Conservation (phyloP, 2,329 filamentous ascomycete genomes). For the Ambrosiella xylebori region DNA sequence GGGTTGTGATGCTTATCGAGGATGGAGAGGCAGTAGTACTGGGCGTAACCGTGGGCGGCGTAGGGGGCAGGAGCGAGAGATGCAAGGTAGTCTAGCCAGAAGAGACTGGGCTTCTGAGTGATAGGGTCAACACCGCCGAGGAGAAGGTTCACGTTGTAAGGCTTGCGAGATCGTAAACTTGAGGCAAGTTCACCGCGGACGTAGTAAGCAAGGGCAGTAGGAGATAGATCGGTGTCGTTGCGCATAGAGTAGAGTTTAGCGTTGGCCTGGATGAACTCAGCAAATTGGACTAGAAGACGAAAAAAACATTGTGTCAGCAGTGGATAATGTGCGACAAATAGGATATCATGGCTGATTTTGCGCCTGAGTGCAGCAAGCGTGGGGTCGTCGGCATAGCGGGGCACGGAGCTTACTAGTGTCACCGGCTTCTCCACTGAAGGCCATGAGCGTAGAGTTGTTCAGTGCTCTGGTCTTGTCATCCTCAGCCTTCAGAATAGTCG, state of each 20-base stretch:
- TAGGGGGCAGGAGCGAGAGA: slow-evolving; percentile 78
- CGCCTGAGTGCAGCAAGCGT: neutral
- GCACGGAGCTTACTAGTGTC: slow-evolving; percentile 54
- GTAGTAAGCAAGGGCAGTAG: slow-evolving; percentile 77
- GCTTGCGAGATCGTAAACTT: slow-evolving; percentile 77
- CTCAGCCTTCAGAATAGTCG: slow-evolving; percentile 81
- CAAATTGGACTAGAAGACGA: slow-evolving; percentile 66
- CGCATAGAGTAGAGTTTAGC: slow-evolving; percentile 97
- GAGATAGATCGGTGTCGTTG: slow-evolving; percentile 82
- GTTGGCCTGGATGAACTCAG: slow-evolving; percentile 98
- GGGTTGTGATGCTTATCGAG: slow-evolving; percentile 98
- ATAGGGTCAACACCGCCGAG: slow-evolving; percentile 88
- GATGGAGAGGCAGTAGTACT: slow-evolving; percentile 93
- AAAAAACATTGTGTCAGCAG: slow-evolving; percentile 10
- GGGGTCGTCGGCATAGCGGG: neutral
- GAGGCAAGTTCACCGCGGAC: slow-evolving; percentile 85
- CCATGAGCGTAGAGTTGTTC: slow-evolving; percentile 89
- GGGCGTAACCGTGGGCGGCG: slow-evolving; percentile 93
- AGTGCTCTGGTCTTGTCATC: slow-evolving; percentile 92
- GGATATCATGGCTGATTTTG: neutral
- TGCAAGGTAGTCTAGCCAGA: slow-evolving; percentile 96
- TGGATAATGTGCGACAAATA: neutral
- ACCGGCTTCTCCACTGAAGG: slow-evolving; percentile 88
- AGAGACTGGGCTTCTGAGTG: slow-evolving; percentile 75
- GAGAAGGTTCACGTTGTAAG: slow-evolving; percentile 92